These are phyloP conservation scores for Sporothrix protearum DNA, from an alignment of 2,329 filamentous ascomycete species.

Conservation along the genomic window DNA sequence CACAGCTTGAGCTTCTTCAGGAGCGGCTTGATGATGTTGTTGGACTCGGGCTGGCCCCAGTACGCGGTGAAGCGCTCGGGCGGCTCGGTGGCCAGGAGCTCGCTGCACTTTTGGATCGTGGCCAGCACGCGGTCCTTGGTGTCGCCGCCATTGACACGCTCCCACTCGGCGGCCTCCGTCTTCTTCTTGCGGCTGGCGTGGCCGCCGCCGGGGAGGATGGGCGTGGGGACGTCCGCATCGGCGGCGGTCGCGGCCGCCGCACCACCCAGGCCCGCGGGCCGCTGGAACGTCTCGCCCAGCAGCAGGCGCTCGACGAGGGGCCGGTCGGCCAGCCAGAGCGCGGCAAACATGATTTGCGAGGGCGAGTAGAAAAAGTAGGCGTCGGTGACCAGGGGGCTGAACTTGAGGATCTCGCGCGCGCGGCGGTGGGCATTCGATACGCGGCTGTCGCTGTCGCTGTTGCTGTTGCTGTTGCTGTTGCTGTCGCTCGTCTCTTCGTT, in stretches of 20 bases:
- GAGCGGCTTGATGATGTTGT: slow-evolving; percentile 54
- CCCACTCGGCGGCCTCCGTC: slow-evolving; percentile 27
- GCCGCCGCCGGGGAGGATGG: slow-evolving; percentile 21
- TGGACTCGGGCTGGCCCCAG: slow-evolving; percentile 49
- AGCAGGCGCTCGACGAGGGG: slow-evolving; percentile 54
- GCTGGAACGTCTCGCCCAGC: slow-evolving; percentile 41
- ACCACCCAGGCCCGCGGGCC: slow-evolving; percentile 29
- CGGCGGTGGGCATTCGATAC: slow-evolving; percentile 64
- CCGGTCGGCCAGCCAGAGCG: slow-evolving; percentile 70
- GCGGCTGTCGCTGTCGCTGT: slow-evolving; percentile 37
- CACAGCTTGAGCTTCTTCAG: slow-evolving; percentile 69
- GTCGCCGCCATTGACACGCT: slow-evolving; percentile 32
- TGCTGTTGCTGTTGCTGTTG: too few relatives aligned
- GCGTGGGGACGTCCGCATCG: slow-evolving; percentile 28
- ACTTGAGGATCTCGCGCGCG: slow-evolving; percentile 71
- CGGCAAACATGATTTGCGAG: slow-evolving; percentile 85
- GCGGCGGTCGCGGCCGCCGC: too few relatives aligned
- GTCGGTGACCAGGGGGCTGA: slow-evolving; percentile 80
- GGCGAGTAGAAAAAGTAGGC: slow-evolving; percentile 97
- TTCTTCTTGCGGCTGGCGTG: slow-evolving; percentile 27
- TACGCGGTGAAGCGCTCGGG: slow-evolving; percentile 54
- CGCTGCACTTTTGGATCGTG: slow-evolving; percentile 49
- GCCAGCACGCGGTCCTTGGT: slow-evolving; percentile 48
- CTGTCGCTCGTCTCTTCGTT: too few relatives aligned
- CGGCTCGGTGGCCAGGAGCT: slow-evolving; percentile 55